phyloP scores from a whole-genome alignment of 2,329 filamentous ascomycete genomes.

The Penicillium expansum region DNA sequence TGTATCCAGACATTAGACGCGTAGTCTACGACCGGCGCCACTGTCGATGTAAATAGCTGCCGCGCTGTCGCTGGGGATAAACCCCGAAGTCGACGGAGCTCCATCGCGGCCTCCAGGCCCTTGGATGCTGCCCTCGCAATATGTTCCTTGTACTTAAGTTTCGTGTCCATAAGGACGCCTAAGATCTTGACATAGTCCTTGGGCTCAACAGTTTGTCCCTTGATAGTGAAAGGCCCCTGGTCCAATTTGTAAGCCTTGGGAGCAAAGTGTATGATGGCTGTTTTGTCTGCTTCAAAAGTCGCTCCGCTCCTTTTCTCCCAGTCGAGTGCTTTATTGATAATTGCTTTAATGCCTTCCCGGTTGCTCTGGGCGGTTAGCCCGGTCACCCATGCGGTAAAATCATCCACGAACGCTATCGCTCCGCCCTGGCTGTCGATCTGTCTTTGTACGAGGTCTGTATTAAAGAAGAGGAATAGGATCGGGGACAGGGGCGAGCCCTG shows the following conservation, averaged over 20 bases:
- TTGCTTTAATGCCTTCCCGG: too few species aligned
- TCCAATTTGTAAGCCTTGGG: neutral
- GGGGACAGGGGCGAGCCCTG: conserved; percentile 23
- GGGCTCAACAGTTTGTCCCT: too few species aligned
- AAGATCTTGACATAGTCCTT: neutral
- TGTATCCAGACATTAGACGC: conserved; percentile 25
- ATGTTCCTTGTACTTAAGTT: conserved; percentile 26
- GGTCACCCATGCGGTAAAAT: conserved; percentile 7
- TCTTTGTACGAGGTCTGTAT: neutral
- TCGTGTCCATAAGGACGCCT: conserved; percentile 17
- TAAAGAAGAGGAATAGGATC: neutral
- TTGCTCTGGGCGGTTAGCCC: neutral
- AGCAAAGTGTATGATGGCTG: neutral
- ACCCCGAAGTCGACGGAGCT: conserved; percentile 5
- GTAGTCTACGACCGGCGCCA: conserved; percentile 26
- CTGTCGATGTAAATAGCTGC: conserved; percentile 18
- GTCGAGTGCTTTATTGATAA: too few species aligned
- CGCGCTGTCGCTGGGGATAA: conserved; percentile 16
- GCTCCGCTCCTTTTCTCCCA: too few species aligned
- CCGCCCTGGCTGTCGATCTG: neutral
- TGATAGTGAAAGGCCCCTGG: too few species aligned
- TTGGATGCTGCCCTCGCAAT: conserved; percentile 22
- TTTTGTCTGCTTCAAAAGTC: too few species aligned
- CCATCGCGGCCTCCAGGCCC: conserved; percentile 19
- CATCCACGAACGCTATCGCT: conserved; percentile 10